Percentiles rank a stretch among this genome's conserved stretches.
These are phyloP conservation scores for Punica granatum DNA, from an alignment of 345 rosid species.

Conservation along the genomic window DNA sequence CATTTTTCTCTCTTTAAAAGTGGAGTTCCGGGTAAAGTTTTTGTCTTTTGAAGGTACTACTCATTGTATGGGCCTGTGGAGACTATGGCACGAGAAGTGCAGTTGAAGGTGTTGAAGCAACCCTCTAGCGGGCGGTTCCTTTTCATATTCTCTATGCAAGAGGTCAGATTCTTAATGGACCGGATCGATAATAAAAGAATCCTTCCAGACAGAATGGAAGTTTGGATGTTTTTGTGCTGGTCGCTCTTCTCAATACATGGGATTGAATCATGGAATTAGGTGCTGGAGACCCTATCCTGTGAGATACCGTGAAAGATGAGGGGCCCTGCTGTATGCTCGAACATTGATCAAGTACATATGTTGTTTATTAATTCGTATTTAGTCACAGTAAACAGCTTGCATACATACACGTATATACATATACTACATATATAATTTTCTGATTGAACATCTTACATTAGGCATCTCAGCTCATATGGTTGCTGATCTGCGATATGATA, in stretches of 20 bases:
- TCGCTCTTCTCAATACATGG: background rate
- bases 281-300: slow-evolving; percentile 68
- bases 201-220: background rate
- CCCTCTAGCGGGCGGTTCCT: slow-evolving; percentile 87
- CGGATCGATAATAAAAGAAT: no score
- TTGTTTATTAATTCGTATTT: no score
- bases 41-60: slow-evolving; percentile 42
- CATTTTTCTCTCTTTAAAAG: background rate
- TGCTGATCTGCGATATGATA: no score
- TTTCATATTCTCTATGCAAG: background rate
- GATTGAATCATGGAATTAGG: slow-evolving; percentile 22
- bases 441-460: no score
- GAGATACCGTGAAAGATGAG: slow-evolving; percentile 64
- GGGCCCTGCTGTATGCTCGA: slow-evolving; percentile 35
- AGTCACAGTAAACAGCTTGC: background rate
- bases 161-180: background rate
- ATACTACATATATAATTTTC: no score
- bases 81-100: slow-evolving; percentile 79
- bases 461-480: no score
- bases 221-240: background rate
- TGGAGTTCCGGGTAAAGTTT: background rate
- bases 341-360: no score
- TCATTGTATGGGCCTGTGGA: slow-evolving; percentile 82
- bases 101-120: slow-evolving; percentile 75
- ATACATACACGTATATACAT: background rate